A percentile compares a stretch with the other conserved stretches of the same genome.
Conservation (phyloP, 2,329 filamentous ascomycete species). For the Apiospora kogelbergensis region DNA sequence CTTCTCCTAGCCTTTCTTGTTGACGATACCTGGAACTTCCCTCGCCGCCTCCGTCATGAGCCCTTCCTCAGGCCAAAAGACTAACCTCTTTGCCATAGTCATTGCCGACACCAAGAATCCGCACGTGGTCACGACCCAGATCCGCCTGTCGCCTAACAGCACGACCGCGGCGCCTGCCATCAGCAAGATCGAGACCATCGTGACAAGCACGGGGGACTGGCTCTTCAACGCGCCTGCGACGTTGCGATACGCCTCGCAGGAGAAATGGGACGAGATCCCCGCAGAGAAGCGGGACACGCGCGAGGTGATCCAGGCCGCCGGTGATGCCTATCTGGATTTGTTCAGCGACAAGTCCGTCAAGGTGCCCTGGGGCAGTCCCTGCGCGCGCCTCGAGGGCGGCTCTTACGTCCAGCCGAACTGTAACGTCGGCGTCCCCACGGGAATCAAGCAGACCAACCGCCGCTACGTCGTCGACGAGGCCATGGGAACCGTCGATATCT, state of each 20-base stretch:
- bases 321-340: constrained; percentile 37
- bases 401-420: constrained; percentile 34
- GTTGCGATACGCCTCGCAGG: constrained; percentile 33
- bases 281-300: constrained; percentile 32
- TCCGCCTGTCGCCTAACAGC: constrained; percentile 22
- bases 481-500: constrained; percentile 28
- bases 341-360: constrained; percentile 36
- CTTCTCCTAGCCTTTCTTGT: no score
- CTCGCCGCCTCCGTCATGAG: no score
- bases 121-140: constrained; percentile 38
- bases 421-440: constrained; percentile 36
- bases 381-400: constrained; percentile 37
- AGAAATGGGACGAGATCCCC: constrained; percentile 35
- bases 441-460: constrained; percentile 26
- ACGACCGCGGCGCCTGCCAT: constrained; percentile 17
- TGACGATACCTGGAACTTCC: no score
- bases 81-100: constrained; percentile 15
- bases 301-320: constrained; percentile 35
- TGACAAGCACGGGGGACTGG: constrained; percentile 37
- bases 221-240: constrained; percentile 38
- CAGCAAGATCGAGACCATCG: constrained; percentile 29
- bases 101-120: constrained; percentile 32
- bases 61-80: background rate
- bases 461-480: constrained; percentile 32
- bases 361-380: constrained; percentile 39